A percentile compares a stretch with the other conserved stretches of the same genome.
These are phyloP conservation scores for Suhomyces anneliseae DNA, from an alignment of 1,139 yeast species.

Conservation along the genomic window DNA sequence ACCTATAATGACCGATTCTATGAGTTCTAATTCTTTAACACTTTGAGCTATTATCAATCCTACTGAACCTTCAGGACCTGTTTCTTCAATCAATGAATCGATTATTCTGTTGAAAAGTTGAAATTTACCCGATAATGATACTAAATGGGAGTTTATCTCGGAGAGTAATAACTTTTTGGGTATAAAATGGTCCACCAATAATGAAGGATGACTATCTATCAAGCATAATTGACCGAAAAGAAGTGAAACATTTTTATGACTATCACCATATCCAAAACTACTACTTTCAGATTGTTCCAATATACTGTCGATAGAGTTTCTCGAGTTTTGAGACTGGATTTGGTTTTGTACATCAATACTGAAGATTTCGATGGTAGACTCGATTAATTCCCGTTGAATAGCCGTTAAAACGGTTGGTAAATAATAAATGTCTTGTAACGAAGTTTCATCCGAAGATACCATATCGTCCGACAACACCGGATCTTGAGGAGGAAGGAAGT, in stretches of 20 bases:
- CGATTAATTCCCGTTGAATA: constrained; percentile 57
- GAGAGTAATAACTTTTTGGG: constrained; percentile 64
- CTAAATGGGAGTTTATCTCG: constrained; percentile 60
- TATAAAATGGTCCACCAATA: constrained; percentile 72
- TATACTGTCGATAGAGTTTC: constrained; percentile 40
- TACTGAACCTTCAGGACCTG: constrained; percentile 17
- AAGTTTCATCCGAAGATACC: background rate
- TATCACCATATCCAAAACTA: constrained; percentile 13
- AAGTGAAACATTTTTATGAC: constrained; percentile 23
- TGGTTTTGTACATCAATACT: constrained; percentile 42
- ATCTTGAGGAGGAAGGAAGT: constrained; percentile 2
- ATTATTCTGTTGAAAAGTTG: constrained; percentile 53
- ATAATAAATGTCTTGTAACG: constrained; percentile 36
- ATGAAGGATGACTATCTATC: constrained; percentile 62
- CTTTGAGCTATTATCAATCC: constrained; percentile 59
- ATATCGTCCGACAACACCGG: background rate
- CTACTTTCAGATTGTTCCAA: constrained; percentile 27
- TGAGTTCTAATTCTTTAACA: constrained; percentile 66
- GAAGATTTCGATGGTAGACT: constrained; percentile 54
- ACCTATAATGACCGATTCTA: constrained; percentile 68
- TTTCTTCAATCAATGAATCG: constrained; percentile 26
- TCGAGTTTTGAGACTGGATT: constrained; percentile 22
- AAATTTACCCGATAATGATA: constrained; percentile 59
- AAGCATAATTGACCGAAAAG: constrained; percentile 52
- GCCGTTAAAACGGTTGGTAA: constrained; percentile 57